Base-by-base conservation (phyloP, 78 protist species). In the Cyanophora paradoxa region DNA sequence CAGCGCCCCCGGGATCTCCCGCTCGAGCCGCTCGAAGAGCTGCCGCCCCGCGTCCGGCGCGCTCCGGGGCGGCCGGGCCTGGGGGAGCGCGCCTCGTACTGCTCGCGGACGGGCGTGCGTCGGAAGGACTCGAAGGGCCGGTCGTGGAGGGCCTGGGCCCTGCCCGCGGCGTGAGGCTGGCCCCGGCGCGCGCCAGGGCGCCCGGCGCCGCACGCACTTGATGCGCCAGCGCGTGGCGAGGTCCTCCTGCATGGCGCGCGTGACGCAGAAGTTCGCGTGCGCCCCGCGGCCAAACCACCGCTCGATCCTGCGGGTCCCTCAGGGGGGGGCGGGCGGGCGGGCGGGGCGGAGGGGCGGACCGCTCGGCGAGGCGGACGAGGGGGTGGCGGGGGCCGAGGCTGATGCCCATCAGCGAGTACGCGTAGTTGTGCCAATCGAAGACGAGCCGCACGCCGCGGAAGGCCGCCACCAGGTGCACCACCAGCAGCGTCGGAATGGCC, bases 351-450 rank as follows among this genome's bases (percentile, higher is more conserved):
- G 41, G 11, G 44, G 36, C 50, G n/a, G 13, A 14, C 13, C 50
- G 13, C 13, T 44, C 13, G n/a, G n/a, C 8, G n/a, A 44, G n/a
- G 50, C 50, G 8, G 61, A 66, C 62, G n/a, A 36, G 52, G 30
- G 13, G 57, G 31, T 34, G 76, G 13, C 22, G 41, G 41, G 10
- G 26, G 30, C 41, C 62, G 11, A 24, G 80, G 26, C 57, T 36
- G 36, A 85, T 28, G 28, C 64, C 76, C 13, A 94, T 81, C 19
- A 96, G 64, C 4, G 97, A 78, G 76, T 79, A 93, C 17, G 94
- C 99, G 11, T 84, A 62, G 85, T 96, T 96, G 82, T 96, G 99
- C 98, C 98, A 94, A 78, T 96, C 99, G 17, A 94, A 70, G 20
- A 91, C 64, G 22, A 92, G 48, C 17, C 59, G 13, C 2, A 73